Base-by-base conservation (phyloP, 306 rosid genomes). In the Rosa persica region DNA sequence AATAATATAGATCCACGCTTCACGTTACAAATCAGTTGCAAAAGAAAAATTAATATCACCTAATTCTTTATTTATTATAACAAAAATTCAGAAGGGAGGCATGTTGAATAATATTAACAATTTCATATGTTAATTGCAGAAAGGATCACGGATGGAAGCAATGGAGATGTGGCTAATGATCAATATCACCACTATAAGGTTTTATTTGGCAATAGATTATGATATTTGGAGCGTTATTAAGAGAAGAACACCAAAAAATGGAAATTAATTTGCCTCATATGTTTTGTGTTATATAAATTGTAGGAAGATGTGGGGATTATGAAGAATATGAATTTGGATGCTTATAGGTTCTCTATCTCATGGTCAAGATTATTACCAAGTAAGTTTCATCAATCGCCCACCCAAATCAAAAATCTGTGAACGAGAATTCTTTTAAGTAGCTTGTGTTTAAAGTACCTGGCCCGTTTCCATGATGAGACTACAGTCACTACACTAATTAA, bases 291-390 rank as follows among this genome's bases (percentile, higher is more conserved):
- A 10, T 49, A 17, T 49, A 0, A 2, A 30, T 5, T 30, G 38
- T 62, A 89, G 97, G 90, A 93, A 83, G 96, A 93, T 78, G 87
- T 88, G 77, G 68, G 70, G 38, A 81, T 89, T 5, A 78, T 88
- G 84, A 93, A 93, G 77, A 74, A 87, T 1, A 81, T 93, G 83
- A 81, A 82, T 7, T 64, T 80, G 64, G 94, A 90, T 86, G 89
- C 94, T 7, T 90, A 86, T 27, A 83, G 96, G 73, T 85, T 93
- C 67, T 90, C 96, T 15, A 85, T 93, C 51, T 81, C 97, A 5
- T 93, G 97, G 96, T 72, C 97, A 5, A 84, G 94, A 88, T 39
- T 90, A 11, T 55, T 90, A 9, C 91, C 97, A 72, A 86, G 96
- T 89, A 87, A 80, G 86, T 52, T 30, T 23, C 2, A 42, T 8